Base-by-base conservation (phyloP, 306 rosid species). In the Oxytropis ochrocephala region DNA sequence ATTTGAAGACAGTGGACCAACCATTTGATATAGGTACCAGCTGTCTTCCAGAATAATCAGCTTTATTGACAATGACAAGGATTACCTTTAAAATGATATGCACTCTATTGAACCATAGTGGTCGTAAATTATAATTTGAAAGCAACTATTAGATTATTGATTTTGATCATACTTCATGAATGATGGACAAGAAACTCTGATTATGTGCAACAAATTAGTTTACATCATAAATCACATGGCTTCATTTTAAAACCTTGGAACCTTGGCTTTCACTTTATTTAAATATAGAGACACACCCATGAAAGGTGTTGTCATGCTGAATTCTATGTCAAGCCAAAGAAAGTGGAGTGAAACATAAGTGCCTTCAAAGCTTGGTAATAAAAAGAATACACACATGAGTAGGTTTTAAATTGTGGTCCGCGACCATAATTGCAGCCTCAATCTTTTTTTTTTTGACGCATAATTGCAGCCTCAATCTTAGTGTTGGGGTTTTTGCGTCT, bases 1-100 rank as follows among this genome's bases (percentile, higher is more conserved):
- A 57, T n/a, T 51, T 79, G 59, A 54, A 57, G 58, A 51, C 56
- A 68, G 56, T 56, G 80, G 80, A 73, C 82, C 80, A 69, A 69
- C 49, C 61, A 64, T 62, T 59, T 30, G 54, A 47, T 55, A 70
- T 13, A 36, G 42, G 61, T 29, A 51, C 73, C 79, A 73, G 80
- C 79, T 77, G 82, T 73, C 13, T 27, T 49, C 75, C 56, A 64
- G 44, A 19, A 32, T 47, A 50, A 60, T 33, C 33, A 70, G 19
- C 63, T 70, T 52, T 32, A 11, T 47, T 42, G 67, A 46, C 70
- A 49, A 49, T 24, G 80, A 71, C 74, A 58, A 67, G 17, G 60
- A 30, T 58, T 55, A 46, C 13, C 48, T 19, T 21, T 46, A 14
- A 72, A 57, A 72, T 39, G 70, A 56, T 57, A 47, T 67, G 64